Base-by-base conservation (phyloP, 1,139 yeast genomes). In the Hansenula sp. region DNA sequence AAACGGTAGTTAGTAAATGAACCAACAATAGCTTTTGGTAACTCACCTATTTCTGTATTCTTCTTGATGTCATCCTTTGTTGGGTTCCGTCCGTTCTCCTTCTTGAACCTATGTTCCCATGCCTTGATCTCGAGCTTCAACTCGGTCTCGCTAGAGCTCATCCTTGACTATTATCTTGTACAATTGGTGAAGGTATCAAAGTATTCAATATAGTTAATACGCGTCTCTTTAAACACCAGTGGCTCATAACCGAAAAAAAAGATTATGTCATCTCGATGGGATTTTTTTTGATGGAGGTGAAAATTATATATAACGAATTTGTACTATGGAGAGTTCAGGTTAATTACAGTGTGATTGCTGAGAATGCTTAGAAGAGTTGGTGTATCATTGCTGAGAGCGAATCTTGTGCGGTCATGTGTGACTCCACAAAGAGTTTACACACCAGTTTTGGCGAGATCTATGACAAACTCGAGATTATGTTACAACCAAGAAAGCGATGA, bases 81-180 rank as follows among this genome's bases (percentile, higher is more conserved):
- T 0, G 92, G 89, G 11, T 60, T 61, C n/a, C 75, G 61, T 2
- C 75, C 73, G 43, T 76, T 52, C 20, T 52, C 43, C 17, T 61
- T 56, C 11, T 58, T 51, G 55, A 80, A 82, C 9, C 53, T 55
- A 43, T 72, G 66, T 53, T 82, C 89, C 90, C 90, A 83, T 27
- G 60, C 59, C 55, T 82, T 83, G 41, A 83, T 75, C 48, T 73
- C 71, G 28, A 58, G 55, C 50, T 68, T 71, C 17, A 72, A 47
- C 34, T 49, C 44, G 10, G 56, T 50, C 34, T 32, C 33, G 2
- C 8, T 13, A 54, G 62, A 4, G 25, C 26, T 32, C 40, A 32
- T 37, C 10, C n/a, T 36, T n/a, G n/a, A n/a, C n/a, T n/a, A n/a
- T n/a, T n/a, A n/a, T n/a, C n/a, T n/a, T n/a, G n/a, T n/a, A n/a